These are phyloP conservation scores for Dendrocalamus sinicus DNA, from an alignment of 176 grass and related monocot species.

Conservation along the genomic window DNA sequence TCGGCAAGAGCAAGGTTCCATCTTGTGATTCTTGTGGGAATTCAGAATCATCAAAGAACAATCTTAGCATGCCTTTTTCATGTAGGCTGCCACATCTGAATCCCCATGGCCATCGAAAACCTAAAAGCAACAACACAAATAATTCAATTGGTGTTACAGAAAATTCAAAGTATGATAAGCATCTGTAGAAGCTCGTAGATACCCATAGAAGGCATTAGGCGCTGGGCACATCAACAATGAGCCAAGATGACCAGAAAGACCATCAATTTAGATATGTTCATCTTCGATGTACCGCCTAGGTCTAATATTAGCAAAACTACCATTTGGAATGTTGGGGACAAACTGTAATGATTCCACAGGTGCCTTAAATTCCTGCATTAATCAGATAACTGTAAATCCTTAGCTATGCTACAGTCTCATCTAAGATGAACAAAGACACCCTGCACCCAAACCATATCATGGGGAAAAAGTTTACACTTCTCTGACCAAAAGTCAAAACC, in stretches of 20 bases:
- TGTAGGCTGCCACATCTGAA: slow-evolving; percentile 78
- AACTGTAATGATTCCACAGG: slow-evolving; percentile 43
- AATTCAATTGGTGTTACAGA: slow-evolving; percentile 31
- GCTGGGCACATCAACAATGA: slow-evolving; percentile 58
- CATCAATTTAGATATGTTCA: slow-evolving; percentile 84
- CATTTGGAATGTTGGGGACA: slow-evolving; percentile 69
- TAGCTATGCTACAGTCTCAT: neutral
- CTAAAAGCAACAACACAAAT: slow-evolving; percentile 33
- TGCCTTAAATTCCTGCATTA: slow-evolving; percentile 54
- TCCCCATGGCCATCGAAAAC: slow-evolving; percentile 96
- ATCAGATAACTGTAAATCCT: slow-evolving; percentile 11
- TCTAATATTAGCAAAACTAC: slow-evolving; percentile 85
- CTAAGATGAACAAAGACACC: neutral
- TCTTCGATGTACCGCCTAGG: slow-evolving; percentile 84
- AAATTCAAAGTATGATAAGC: neutral
- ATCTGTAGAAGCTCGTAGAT: neutral
- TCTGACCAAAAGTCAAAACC: neutral
- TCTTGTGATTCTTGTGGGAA: slow-evolving; percentile 44
- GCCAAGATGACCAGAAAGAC: slow-evolving; percentile 73
- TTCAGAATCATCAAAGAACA: slow-evolving; percentile 72
- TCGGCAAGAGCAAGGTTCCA: too few relatives aligned
- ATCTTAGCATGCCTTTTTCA: slow-evolving; percentile 73
- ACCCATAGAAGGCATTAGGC: slow-evolving; percentile 92
- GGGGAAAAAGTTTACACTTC: neutral
- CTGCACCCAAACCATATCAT: neutral